A percentile compares a stretch with the other conserved stretches of the same genome.
Conservation (phyloP, 2,329 filamentous ascomycete species). For the Phialocephala sp. region DNA sequence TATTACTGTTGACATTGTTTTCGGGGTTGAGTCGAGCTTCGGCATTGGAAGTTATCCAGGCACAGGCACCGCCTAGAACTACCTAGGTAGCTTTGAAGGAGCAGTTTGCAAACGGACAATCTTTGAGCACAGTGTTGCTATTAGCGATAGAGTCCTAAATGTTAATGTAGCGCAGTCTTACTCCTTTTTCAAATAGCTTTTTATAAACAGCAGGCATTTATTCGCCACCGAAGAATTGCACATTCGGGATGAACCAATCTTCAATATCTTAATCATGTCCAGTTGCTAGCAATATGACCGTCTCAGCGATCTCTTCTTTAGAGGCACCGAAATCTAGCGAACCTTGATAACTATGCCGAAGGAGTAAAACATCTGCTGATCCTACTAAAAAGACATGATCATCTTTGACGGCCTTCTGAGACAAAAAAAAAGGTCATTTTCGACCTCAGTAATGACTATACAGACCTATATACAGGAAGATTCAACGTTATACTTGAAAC, state of each 20-base stretch:
- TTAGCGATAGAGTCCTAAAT: constrained; percentile 72
- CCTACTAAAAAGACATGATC: constrained; percentile 78
- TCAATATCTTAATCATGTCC: constrained; percentile 66
- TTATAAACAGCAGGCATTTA: constrained; percentile 22
- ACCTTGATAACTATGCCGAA: constrained; percentile 82
- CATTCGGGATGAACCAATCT: constrained; percentile 46
- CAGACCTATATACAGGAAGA: constrained; percentile 58
- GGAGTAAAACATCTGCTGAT: constrained; percentile 71
- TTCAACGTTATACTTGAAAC: constrained; percentile 76
- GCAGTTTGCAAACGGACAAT: constrained; percentile 25
- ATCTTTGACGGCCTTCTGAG: constrained; percentile 64
- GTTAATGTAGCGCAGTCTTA: constrained; percentile 54
- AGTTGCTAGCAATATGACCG: constrained; percentile 66
- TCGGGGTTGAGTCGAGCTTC: not conserved
- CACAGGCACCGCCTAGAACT: constrained; percentile 27
- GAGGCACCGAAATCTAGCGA: constrained; percentile 79
- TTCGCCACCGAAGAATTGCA: constrained; percentile 33
- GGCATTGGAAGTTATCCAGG: constrained; percentile 25
- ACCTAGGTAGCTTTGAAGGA: constrained; percentile 21
- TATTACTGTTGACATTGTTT: constrained; percentile 1
- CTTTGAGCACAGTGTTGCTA: constrained; percentile 61
- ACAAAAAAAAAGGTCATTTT: constrained; percentile 75
- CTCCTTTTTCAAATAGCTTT: not conserved
- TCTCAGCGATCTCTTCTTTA: constrained; percentile 64
- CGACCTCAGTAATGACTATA: constrained; percentile 67